Evolutionary conservation across 2,329 filamentous ascomycete genomes (phyloP).

Genomic region (Exophiala viscosa): DNA sequence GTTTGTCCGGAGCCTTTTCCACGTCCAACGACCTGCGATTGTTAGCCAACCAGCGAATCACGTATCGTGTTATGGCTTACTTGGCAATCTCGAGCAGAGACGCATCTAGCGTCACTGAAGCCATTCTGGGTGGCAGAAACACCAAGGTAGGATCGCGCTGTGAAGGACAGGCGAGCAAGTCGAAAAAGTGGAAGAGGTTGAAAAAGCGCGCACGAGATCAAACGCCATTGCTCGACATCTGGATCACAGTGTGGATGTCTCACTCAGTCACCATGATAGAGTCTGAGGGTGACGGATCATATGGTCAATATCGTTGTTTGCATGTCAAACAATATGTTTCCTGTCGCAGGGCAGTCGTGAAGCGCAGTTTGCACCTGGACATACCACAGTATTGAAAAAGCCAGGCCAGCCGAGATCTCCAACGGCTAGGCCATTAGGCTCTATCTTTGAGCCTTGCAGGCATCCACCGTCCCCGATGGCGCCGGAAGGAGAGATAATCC

Average conservation of each 20-base stretch:
- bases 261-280: not conserved
- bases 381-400: not conserved
- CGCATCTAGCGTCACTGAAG: slow-evolving; percentile 14
- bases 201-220: slow-evolving; percentile 5
- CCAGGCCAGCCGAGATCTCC: not conserved
- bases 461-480: too few species aligned
- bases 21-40: slow-evolving; percentile 64
- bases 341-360: not conserved
- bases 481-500: too few species aligned
- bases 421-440: too few species aligned
- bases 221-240: slow-evolving; percentile 10
- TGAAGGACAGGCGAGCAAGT: not conserved
- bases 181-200: slow-evolving; percentile 3
- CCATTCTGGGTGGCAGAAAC: slow-evolving; percentile 12
- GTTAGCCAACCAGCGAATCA: not conserved
- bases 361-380: not conserved
- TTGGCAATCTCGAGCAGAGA: slow-evolving; percentile 28
- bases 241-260: not conserved
- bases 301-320: not conserved
- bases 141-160: not conserved
- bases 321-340: not conserved
- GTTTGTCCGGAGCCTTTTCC: slow-evolving; percentile 90
- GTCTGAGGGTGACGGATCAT: not conserved
- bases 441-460: too few species aligned
- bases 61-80: slow-evolving; percentile 17